These are phyloP conservation scores for Ceratocystis lukuohia DNA, from an alignment of 2,329 filamentous ascomycete species.

Conservation along the genomic window DNA sequence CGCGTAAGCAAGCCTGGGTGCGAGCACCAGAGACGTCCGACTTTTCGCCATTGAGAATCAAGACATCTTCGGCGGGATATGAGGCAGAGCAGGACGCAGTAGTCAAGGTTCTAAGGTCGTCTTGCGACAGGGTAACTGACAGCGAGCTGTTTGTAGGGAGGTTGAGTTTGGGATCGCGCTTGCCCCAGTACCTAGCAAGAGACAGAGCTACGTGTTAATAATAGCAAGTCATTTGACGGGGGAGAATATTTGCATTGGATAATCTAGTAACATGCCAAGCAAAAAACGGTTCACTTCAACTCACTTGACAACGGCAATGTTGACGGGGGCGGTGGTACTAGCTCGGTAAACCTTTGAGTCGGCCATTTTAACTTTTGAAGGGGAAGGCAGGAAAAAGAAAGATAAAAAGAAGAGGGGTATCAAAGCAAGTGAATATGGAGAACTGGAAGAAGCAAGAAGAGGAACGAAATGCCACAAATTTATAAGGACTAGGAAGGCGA, in stretches of 20 bases:
- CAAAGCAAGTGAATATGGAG: not conserved
- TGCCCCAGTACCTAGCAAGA: constrained; percentile 66
- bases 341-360: constrained; percentile 62
- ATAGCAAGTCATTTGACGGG: constrained; percentile 10
- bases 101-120: constrained; percentile 86
- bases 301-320: constrained; percentile 95
- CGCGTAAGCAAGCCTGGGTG: constrained; percentile 87
- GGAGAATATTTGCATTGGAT: not conserved
- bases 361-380: constrained; percentile 28
- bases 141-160: constrained; percentile 96
- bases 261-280: not conserved
- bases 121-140: constrained; percentile 88
- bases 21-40: constrained; percentile 80
- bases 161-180: constrained; percentile 85
- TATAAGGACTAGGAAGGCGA: not conserved
- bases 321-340: constrained; percentile 92
- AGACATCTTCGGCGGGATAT: constrained; percentile 53
- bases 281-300: constrained; percentile 14
- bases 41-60: constrained; percentile 69
- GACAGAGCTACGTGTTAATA: not conserved
- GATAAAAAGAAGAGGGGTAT: not conserved
- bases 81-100: constrained; percentile 76
- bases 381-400: not conserved
- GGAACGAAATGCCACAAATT: not conserved
- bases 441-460: not conserved